phyloP scores from a whole-genome alignment of 345 rosid species.

The Melaleuca alternifolia region DNA sequence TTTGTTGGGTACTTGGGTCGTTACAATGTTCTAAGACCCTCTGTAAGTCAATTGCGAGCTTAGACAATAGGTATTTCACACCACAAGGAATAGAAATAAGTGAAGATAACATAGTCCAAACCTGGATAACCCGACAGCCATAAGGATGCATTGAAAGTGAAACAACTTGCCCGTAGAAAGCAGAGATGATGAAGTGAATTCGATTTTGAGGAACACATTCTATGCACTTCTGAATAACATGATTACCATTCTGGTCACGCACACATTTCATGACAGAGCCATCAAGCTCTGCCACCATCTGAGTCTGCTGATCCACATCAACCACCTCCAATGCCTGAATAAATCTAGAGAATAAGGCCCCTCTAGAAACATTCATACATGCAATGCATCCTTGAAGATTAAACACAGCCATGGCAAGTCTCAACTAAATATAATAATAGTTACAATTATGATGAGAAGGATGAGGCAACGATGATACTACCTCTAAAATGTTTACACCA shows the following conservation, averaged over 20 bases:
- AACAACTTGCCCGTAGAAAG: slow-evolving; percentile 84
- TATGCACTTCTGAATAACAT: slow-evolving; percentile 94
- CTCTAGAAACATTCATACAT: background rate
- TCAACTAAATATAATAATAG: background rate
- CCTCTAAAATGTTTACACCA: background rate
- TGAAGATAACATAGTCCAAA: background rate
- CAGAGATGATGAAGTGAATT: slow-evolving; percentile 72
- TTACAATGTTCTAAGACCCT: slow-evolving; percentile 85
- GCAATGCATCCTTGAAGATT: background rate
- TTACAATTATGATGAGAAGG: background rate
- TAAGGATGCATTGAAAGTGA: slow-evolving; percentile 91
- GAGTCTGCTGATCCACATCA: slow-evolving; percentile 57
- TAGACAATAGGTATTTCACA: background rate
- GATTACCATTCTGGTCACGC: slow-evolving; percentile 97
- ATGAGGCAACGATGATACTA: background rate
- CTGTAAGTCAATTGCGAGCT: slow-evolving; percentile 25
- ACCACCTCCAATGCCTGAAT: slow-evolving; percentile 87
- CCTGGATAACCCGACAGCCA: slow-evolving; percentile 99
- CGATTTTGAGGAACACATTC: slow-evolving; percentile 79
- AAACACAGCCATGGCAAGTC: background rate
- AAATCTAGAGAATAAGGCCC: slow-evolving; percentile 6
- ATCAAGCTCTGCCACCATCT: slow-evolving; percentile 81
- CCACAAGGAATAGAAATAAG: background rate
- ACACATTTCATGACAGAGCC: slow-evolving; percentile 89
- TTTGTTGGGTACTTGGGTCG: slow-evolving; percentile 48